Evolutionary conservation across 768 basidiomycete species (phyloP), one percentile per base, ranked within the genome.

Genomic region (Amanita rubescens): DNA sequence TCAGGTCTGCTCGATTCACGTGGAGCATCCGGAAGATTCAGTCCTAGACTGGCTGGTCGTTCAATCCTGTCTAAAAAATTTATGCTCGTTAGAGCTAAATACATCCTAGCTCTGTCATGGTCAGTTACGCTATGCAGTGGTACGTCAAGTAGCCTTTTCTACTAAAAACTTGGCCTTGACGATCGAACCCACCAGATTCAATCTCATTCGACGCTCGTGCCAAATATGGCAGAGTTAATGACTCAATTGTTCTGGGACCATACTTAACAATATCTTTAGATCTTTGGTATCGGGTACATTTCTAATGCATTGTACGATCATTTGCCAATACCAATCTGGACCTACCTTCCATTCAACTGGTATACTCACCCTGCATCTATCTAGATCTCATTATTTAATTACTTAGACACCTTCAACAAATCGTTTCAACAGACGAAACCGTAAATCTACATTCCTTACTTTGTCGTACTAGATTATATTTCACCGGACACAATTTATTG

Each of bases 401-500:
- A 41, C 39, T 42, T 42, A 20, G 20, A 42, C 20, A 41, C 39
- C 20, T 42, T n/a, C n/a, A n/a, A n/a, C n/a, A n/a, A n/a, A n/a
- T n/a, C n/a, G n/a, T n/a, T n/a, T n/a, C n/a, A n/a, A n/a, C n/a
- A n/a, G n/a, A n/a, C n/a, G n/a, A n/a, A n/a, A n/a, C n/a, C n/a
- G n/a, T n/a, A n/a, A n/a, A n/a, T n/a, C n/a, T n/a, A n/a, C n/a
- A n/a, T n/a, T n/a, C n/a, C n/a, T n/a, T n/a, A n/a, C n/a, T 30
- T 8, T 30, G 8, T 30, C 8, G 8, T 3, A 8, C 27, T 30
- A 30, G 22, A 42, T 11, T 42, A 42, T 5, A 42, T 11, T 22
- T 51, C 52, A 41, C 24, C 24, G 12, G 22, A 15, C 2, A 59
- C 54, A 59, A 33, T 48, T 55, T 70, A 79, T 76, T 75, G 77